These are phyloP conservation scores for Pseudogymnoascus sp. DNA, from an alignment of 2,329 filamentous ascomycete genomes.

Conservation along the genomic window DNA sequence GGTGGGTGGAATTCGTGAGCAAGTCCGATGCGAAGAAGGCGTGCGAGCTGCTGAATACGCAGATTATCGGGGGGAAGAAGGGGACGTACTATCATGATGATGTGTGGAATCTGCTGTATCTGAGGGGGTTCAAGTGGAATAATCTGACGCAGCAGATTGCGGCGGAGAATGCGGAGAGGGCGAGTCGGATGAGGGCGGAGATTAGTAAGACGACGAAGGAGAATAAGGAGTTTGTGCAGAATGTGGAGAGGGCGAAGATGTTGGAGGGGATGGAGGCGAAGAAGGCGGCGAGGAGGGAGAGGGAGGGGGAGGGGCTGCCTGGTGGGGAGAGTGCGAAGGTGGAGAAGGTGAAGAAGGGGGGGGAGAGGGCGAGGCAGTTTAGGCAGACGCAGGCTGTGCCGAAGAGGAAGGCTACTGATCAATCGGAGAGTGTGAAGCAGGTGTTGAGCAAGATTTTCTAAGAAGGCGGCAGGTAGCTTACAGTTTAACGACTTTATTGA, in stretches of 20 bases:
- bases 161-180: slow-evolving; percentile 71
- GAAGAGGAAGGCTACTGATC: slow-evolving; percentile 38
- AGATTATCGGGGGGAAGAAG: slow-evolving; percentile 76
- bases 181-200: slow-evolving; percentile 67
- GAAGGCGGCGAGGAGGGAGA: slow-evolving; percentile 38
- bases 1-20: slow-evolving; percentile 74
- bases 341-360: slow-evolving; percentile 23
- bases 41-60: slow-evolving; percentile 67
- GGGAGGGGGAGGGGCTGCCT: slow-evolving; percentile 24
- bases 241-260: slow-evolving; percentile 74
- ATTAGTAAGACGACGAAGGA: slow-evolving; percentile 67
- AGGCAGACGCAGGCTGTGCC: slow-evolving; percentile 55
- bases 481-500: slow-evolving; percentile 3
- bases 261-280: slow-evolving; percentile 63
- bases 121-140: slow-evolving; percentile 77
- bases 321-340: slow-evolving; percentile 17
- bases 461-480: slow-evolving; percentile 9
- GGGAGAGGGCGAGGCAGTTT: slow-evolving; percentile 45
- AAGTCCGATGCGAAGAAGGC: slow-evolving; percentile 72
- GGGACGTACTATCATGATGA: slow-evolving; percentile 76
- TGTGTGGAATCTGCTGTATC: slow-evolving; percentile 75
- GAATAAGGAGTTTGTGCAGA: slow-evolving; percentile 72
- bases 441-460: slow-evolving; percentile 59
- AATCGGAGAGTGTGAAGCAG: slow-evolving; percentile 48
- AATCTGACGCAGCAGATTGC: slow-evolving; percentile 69